Evolutionary conservation across 176 grass and related monocot genomes (phyloP).

Genomic region (Chloris gayana): DNA sequence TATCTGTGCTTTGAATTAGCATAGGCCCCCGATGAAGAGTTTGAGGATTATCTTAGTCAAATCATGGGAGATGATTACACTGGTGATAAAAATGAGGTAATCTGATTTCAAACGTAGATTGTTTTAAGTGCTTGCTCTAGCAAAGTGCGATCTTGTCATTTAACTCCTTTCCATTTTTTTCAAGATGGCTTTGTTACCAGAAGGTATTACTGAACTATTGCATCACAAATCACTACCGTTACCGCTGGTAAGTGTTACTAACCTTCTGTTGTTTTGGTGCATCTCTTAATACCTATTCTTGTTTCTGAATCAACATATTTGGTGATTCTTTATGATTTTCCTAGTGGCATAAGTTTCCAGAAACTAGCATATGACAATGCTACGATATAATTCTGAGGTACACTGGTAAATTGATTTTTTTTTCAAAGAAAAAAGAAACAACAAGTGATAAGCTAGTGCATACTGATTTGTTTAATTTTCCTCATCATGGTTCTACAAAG

Average conservation of each 20-base stretch:
- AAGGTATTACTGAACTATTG: conserved; percentile 95
- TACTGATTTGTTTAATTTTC: background rate
- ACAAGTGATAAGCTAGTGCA: conserved; percentile 24
- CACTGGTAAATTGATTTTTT: background rate
- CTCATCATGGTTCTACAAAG: background rate
- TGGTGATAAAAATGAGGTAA: conserved; percentile 91
- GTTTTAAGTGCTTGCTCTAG: conserved; percentile 31
- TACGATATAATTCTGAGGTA: conserved; percentile 4
- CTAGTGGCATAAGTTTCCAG: conserved; percentile 9
- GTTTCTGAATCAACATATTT: conserved; percentile 27
- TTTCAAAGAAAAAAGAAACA: background rate
- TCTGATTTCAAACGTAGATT: conserved; percentile 26
- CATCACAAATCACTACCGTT: conserved; percentile 78
- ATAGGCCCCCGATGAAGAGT: conserved; percentile 99
- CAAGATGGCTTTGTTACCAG: conserved; percentile 94
- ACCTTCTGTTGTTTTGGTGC: conserved; percentile 29
- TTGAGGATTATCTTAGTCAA: conserved; percentile 93
- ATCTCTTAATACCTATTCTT: conserved; percentile 26
- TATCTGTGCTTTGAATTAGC: conserved; percentile 44
- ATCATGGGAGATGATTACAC: conserved; percentile 79
- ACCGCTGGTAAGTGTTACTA: conserved; percentile 68
- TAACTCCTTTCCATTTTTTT: conserved; percentile 45
- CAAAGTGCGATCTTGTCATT: conserved; percentile 22
- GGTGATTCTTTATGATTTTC: background rate
- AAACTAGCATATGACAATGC: conserved; percentile 22